These are phyloP conservation scores for Cyberlindnera lachancei DNA, from an alignment of 805 yeast species.

Conservation along the genomic window DNA sequence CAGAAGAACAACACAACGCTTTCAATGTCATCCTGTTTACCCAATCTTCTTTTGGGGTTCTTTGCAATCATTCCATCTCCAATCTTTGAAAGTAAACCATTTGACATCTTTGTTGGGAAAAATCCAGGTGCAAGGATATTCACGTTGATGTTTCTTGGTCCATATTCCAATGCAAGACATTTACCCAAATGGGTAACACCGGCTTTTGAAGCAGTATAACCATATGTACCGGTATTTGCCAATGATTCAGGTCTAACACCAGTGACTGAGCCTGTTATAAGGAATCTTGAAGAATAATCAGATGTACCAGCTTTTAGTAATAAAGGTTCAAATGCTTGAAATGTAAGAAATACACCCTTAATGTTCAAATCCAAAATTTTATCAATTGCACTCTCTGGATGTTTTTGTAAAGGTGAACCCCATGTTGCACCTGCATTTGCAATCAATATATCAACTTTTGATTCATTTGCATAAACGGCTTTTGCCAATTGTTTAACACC, in stretches of 20 bases:
- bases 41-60: constrained; percentile 61
- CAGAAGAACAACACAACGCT: constrained; percentile 49
- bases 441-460: constrained; percentile 51
- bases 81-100: constrained; percentile 44
- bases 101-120: constrained; percentile 69
- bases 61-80: constrained; percentile 37
- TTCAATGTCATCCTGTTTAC: constrained; percentile 52
- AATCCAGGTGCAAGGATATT: constrained; percentile 72
- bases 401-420: constrained; percentile 59
- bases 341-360: constrained; percentile 58
- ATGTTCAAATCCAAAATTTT: constrained; percentile 60
- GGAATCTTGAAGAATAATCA: constrained; percentile 55
- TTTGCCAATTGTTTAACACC: constrained; percentile 40
- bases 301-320: constrained; percentile 43
- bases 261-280: constrained; percentile 62
- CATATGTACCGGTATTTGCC: constrained; percentile 46
- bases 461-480: constrained; percentile 31
- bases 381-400: constrained; percentile 53
- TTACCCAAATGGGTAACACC: constrained; percentile 65
- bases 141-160: constrained; percentile 59
- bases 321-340: constrained; percentile 55
- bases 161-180: constrained; percentile 56
- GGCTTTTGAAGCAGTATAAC: constrained; percentile 68
- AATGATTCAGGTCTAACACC: constrained; percentile 33
- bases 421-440: constrained; percentile 80